These are phyloP conservation scores for Diaporthe eres DNA, from an alignment of 2,329 filamentous ascomycete genomes.

Conservation along the genomic window DNA sequence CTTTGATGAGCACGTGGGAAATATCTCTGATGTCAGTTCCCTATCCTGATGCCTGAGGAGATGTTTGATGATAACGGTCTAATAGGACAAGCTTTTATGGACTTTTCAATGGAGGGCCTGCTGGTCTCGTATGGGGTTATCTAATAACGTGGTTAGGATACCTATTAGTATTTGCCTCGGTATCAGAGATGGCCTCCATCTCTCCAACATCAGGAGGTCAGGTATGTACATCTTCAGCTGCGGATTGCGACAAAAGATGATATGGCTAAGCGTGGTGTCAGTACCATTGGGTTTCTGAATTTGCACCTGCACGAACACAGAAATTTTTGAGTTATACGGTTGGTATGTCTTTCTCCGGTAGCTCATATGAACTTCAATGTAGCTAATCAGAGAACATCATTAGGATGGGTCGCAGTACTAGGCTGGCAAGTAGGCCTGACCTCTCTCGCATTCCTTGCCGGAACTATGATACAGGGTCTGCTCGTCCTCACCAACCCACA, in stretches of 20 bases:
- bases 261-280: slow-evolving; percentile 66
- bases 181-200: slow-evolving; percentile 60
- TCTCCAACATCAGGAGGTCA: slow-evolving; percentile 38
- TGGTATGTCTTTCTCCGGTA: slow-evolving; percentile 49
- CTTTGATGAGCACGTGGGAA: slow-evolving; percentile 69
- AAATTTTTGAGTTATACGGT: slow-evolving; percentile 69
- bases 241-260: background rate
- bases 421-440: slow-evolving; percentile 59
- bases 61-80: background rate
- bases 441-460: slow-evolving; percentile 58
- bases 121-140: slow-evolving; percentile 67
- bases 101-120: slow-evolving; percentile 65
- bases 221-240: background rate
- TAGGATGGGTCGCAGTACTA: slow-evolving; percentile 64
- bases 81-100: slow-evolving; percentile 53
- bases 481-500: slow-evolving; percentile 55
- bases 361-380: background rate
- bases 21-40: slow-evolving; percentile 55
- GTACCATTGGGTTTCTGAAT: slow-evolving; percentile 72
- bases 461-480: slow-evolving; percentile 63
- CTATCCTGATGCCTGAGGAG: background rate
- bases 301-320: slow-evolving; percentile 62
- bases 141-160: slow-evolving; percentile 63
- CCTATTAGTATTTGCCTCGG: slow-evolving; percentile 57
- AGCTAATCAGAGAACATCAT: slow-evolving; percentile 6